Percentiles rank a stretch among this genome's conserved stretches.
phyloP scores from a whole-genome alignment of 2,329 filamentous ascomycete genomes.

The Cadophora sp. region DNA sequence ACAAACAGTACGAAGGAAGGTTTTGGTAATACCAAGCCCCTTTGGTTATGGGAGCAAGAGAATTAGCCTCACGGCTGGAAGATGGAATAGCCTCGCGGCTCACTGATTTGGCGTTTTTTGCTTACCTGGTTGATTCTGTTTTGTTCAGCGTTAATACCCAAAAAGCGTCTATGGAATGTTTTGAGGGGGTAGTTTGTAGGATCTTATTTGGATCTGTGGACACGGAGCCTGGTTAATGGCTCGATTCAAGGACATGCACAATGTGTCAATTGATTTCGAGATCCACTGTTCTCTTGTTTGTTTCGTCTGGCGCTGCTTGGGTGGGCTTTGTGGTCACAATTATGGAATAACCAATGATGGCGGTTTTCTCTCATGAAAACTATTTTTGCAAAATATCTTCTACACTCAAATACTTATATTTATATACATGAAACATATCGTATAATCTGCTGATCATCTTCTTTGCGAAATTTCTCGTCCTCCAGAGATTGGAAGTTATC shows the following conservation, averaged over 20 bases:
- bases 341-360: background rate
- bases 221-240: background rate
- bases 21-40: conserved; percentile 25
- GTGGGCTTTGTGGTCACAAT: background rate
- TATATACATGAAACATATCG: background rate
- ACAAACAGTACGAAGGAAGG: conserved; percentile 25
- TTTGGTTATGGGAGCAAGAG: conserved; percentile 38
- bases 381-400: background rate
- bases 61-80: conserved; percentile 50
- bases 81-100: conserved; percentile 49
- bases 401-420: background rate
- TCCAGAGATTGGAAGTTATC: background rate
- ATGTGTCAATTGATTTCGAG: background rate
- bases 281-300: background rate
- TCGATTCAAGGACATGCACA: background rate
- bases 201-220: conserved; percentile 6
- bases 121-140: conserved; percentile 31
- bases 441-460: background rate
- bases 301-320: background rate
- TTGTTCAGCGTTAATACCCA: conserved; percentile 42
- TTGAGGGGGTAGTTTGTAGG: conserved; percentile 25
- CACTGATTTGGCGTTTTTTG: conserved; percentile 42
- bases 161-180: conserved; percentile 35
- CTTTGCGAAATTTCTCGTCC: background rate
- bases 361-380: background rate